A percentile compares a stretch with the other conserved stretches of the same genome.
phyloP scores from a whole-genome alignment of 1,284 basidiomycete species.

The Fomitiporia mediterranea region DNA sequence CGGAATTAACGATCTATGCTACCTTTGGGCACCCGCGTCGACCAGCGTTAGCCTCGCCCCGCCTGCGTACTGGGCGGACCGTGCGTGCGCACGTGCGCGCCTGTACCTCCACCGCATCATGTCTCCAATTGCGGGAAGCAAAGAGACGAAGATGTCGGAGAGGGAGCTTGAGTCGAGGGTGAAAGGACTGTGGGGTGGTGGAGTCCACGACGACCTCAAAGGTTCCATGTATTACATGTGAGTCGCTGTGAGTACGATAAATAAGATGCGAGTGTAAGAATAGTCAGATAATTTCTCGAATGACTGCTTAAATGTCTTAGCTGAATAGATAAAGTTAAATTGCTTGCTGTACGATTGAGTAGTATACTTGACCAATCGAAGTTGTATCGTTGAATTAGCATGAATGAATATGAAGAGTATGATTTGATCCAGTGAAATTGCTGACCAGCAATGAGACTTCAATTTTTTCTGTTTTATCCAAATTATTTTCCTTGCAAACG shows the following conservation, averaged over 20 bases:
- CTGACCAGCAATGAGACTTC: too few species aligned
- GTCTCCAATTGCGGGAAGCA: conserved; percentile 17
- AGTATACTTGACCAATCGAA: too few species aligned
- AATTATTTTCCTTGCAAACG: too few species aligned
- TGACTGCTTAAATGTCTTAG: too few species aligned
- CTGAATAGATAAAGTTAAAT: too few species aligned
- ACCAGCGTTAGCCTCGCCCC: conserved; percentile 27
- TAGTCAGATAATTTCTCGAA: too few species aligned
- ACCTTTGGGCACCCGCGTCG: conserved; percentile 27
- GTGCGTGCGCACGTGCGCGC: conserved; percentile 27
- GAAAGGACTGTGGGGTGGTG: conserved; percentile 23
- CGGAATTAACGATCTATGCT: conserved; percentile 24
- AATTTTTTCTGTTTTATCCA: too few species aligned
- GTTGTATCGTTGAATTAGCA: too few species aligned
- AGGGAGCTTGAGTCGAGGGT: conserved; percentile 19
- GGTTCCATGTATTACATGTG: conserved; percentile 27
- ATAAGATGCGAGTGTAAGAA: too few species aligned
- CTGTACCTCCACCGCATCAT: conserved; percentile 27
- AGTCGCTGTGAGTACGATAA: not conserved
- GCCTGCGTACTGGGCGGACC: conserved; percentile 25
- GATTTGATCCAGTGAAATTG: too few species aligned
- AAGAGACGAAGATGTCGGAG: not conserved
- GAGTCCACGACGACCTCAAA: conserved; percentile 22
- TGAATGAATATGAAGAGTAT: too few species aligned
- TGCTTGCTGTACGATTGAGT: too few species aligned